phyloP scores from a whole-genome alignment of 805 yeast genomes.

The Wickerhamomyces queroliae region DNA sequence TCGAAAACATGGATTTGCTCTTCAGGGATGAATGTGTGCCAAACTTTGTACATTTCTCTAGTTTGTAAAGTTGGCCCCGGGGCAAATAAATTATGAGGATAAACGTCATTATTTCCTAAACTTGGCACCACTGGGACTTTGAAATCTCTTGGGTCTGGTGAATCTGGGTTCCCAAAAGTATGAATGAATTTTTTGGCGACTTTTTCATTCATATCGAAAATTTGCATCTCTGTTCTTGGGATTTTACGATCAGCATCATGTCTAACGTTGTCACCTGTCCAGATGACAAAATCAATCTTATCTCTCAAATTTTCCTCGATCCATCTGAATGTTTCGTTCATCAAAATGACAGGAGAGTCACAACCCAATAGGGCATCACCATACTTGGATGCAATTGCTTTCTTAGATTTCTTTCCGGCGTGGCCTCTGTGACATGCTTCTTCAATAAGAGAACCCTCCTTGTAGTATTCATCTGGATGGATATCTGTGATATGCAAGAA shows the following conservation, averaged over 20 bases:
- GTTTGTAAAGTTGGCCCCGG: conserved; percentile 90
- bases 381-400: conserved; percentile 45
- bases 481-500: conserved; percentile 84
- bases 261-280: conserved; percentile 89
- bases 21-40: conserved; percentile 71
- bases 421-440: conserved; percentile 52
- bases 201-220: conserved; percentile 60
- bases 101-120: conserved; percentile 83
- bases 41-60: conserved; percentile 64
- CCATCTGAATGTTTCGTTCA: conserved; percentile 65
- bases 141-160: conserved; percentile 36
- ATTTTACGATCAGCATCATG: conserved; percentile 73
- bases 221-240: conserved; percentile 72
- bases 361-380: conserved; percentile 78
- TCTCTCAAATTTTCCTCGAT: conserved; percentile 56
- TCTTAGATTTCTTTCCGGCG: conserved; percentile 26
- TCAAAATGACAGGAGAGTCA: conserved; percentile 62
- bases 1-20: conserved; percentile 72
- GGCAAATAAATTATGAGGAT: conserved; percentile 80
- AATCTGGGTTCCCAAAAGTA: conserved; percentile 36
- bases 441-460: conserved; percentile 42
- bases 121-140: conserved; percentile 57
- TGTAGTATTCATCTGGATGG: conserved; percentile 74
- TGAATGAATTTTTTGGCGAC: conserved; percentile 48
- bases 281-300: conserved; percentile 76